These are phyloP conservation scores for Exophiala sp. DNA, from an alignment of 2,329 filamentous ascomycete genomes.

Conservation along the genomic window DNA sequence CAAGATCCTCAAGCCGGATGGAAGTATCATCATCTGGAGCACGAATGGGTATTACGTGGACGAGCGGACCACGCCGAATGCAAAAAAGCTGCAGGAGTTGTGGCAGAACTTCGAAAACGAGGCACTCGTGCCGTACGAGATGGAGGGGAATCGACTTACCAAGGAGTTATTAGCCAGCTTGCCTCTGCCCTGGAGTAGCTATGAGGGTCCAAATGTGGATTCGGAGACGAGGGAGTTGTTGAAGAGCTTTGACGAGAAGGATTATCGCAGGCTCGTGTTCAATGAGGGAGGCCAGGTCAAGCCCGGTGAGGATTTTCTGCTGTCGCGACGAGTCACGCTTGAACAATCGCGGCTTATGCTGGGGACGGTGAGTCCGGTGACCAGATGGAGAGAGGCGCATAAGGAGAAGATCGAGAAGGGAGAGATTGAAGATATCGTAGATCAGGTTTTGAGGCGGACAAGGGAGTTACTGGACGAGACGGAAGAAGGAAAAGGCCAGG, in stretches of 20 bases:
- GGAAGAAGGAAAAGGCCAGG: conserved; percentile 27
- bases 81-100: conserved; percentile 40
- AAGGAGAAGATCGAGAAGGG: conserved; percentile 36
- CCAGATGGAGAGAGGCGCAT: conserved; percentile 41
- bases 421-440: conserved; percentile 34
- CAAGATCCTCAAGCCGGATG: conserved; percentile 49
- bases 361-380: conserved; percentile 39
- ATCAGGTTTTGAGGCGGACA: conserved; percentile 24
- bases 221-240: conserved; percentile 28
- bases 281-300: conserved; percentile 14
- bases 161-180: conserved; percentile 43
- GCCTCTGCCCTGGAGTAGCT: conserved; percentile 48
- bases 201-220: neutral
- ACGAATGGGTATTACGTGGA: conserved; percentile 31
- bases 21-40: conserved; percentile 54
- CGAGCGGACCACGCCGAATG: conserved; percentile 39
- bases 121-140: conserved; percentile 39
- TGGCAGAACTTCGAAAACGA: conserved; percentile 39
- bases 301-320: conserved; percentile 30
- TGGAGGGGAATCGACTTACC: conserved; percentile 43
- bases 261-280: conserved; percentile 17
- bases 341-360: conserved; percentile 29
- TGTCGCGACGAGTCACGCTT: conserved; percentile 26
- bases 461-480: conserved; percentile 30
- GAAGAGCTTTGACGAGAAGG: conserved; percentile 12